Base-by-base conservation (phyloP, 2,329 filamentous ascomycete genomes). In the Ciborinia camelliae region DNA sequence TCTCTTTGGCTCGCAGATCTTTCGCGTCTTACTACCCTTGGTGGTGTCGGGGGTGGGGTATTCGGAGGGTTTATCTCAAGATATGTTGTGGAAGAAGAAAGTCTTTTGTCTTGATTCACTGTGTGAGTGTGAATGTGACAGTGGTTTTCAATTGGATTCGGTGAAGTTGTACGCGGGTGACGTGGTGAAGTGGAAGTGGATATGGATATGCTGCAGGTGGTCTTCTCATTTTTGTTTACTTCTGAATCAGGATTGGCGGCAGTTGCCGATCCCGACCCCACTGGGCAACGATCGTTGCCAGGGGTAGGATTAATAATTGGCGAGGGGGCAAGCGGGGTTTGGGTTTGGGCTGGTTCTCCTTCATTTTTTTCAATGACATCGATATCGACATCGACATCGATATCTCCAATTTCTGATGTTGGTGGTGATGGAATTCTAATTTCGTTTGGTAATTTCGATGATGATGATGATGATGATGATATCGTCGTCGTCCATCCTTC, bases 281-380 rank as follows among this genome's bases (percentile, higher is more conserved):
- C 62, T 50, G 48, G 59, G 62, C 62, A 63, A 63, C 62, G 41
- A 63, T 63, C 62, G 52, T 63, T 63, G 52, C 62, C 62, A 50
- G 62, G 62, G 62, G 55, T 59, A 9, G 18, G 15, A n/a, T n/a
- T n/a, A 55, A 41, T 35, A 35, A 47, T 59, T 59, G n/a, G 23
- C 53, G 37, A 55, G 39, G 37, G 10, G 37, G 23, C 23, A 55
- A 55, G 53, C 53, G 53, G 48, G 14, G 48, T 30, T 51, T 26
- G 28, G 2, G 32, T 39, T 54, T 54, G 32, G n/a, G n/a, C n/a
- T 18, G 8, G n/a, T 47, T 35, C 20, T 18, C 14, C 20, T 23
- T 47, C 30, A 30, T n/a, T 47, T 35, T 58, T 41, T 58, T 58
- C 55, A 58, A 58, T 30, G 47, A 23, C 8, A 48, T 48, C 45